Conservation (phyloP, 768 basidiomycete genomes). For the Tulasnella calospora region DNA sequence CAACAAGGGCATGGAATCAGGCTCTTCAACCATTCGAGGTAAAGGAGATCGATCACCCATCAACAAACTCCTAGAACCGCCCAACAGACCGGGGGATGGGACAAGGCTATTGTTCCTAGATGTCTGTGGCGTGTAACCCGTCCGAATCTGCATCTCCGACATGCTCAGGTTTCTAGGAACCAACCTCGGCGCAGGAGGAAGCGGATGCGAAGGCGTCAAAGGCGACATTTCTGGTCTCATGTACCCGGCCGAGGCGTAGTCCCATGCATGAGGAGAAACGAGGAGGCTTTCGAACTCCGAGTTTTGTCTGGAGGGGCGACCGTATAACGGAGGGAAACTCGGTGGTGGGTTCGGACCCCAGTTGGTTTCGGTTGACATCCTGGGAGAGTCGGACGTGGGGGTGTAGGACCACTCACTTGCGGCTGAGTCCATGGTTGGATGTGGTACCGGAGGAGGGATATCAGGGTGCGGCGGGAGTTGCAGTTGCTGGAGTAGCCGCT, state of each 20-base stretch:
- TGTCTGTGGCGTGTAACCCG: constrained; percentile 8
- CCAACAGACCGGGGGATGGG: not conserved
- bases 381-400: not conserved
- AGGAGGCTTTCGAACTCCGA: not conserved
- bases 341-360: not conserved
- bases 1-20: not conserved
- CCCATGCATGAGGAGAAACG: constrained; percentile 1
- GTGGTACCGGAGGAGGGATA: not conserved
- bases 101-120: constrained; percentile 21
- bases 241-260: constrained; percentile 12
- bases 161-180: constrained; percentile 17
- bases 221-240: constrained; percentile 10
- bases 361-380: not conserved
- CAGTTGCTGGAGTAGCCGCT: not conserved
- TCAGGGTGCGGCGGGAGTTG: not conserved
- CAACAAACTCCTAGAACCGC: not conserved
- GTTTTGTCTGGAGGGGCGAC: not conserved
- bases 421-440: not conserved
- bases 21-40: not conserved
- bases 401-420: too few species aligned
- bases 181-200: constrained; percentile 7
- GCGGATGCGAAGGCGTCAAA: constrained; percentile 10
- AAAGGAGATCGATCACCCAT: not conserved
- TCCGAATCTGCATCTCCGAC: constrained; percentile 9
- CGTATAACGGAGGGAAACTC: not conserved